Evolutionary conservation across 305 asterid genomes (phyloP).

Genomic region (Vinca major): DNA sequence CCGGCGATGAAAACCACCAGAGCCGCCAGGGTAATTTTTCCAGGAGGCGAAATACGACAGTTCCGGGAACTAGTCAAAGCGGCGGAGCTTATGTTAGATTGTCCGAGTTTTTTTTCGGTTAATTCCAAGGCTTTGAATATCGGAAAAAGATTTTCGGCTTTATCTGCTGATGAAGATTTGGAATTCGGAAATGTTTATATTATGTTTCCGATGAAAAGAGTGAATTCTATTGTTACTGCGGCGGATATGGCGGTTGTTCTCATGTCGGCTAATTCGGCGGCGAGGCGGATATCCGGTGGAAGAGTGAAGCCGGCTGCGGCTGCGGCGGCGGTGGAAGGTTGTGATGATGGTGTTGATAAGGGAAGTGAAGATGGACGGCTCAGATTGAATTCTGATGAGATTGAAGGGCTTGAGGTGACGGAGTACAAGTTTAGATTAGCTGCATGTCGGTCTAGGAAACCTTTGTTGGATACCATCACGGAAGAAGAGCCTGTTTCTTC

Average conservation of each 20-base stretch:
- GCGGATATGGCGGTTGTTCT: constrained; percentile 64
- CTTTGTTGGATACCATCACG: constrained; percentile 60
- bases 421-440: constrained; percentile 42
- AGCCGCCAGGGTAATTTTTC: constrained; percentile 63
- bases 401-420: constrained; percentile 22
- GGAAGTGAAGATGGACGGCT: constrained; percentile 20
- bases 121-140: constrained; percentile 40
- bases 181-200: constrained; percentile 55
- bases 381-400: constrained; percentile 26
- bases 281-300: constrained; percentile 45
- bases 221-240: constrained; percentile 52
- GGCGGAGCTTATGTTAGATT: constrained; percentile 85
- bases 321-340: background rate
- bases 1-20: constrained; percentile 21
- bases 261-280: constrained; percentile 43
- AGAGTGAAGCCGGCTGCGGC: constrained; percentile 12
- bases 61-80: constrained; percentile 59
- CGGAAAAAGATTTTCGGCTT: constrained; percentile 56
- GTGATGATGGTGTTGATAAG: background rate
- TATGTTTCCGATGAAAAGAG: constrained; percentile 60
- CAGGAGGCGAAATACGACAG: constrained; percentile 66
- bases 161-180: constrained; percentile 72
- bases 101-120: constrained; percentile 47
- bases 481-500: constrained; percentile 63
- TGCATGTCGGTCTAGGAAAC: constrained; percentile 41